Base-by-base conservation (phyloP, 2,329 filamentous ascomycete genomes). In the Trichoderma sp. region DNA sequence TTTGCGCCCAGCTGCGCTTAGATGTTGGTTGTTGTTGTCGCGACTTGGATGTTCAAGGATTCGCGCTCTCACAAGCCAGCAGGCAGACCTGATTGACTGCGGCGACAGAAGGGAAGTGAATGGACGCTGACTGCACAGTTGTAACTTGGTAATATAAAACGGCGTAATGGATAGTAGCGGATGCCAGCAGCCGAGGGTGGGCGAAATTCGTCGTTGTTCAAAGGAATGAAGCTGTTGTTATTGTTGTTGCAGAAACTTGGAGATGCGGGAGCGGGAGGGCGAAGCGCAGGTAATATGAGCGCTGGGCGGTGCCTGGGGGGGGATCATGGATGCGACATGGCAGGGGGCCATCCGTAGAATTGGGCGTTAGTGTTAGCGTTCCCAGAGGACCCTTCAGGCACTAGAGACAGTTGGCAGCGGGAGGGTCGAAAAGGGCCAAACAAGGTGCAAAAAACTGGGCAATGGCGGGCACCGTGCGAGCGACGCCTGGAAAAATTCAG, bases 301-400 rank as follows among this genome's bases (percentile, higher is more conserved):
- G 61, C 61, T 64, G 69, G 53, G 64, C 51, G 64, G 56, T 57
- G 47, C 61, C 56, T 43, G 53, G 69, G 60, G 68, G 68, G 68
- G 51, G 24, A 39, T 39, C 36, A 39, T 18, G 36, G 39, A 32
- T 60, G 34, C 47, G 34, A 58, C 26, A 51, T 58, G 47, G 61
- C 51, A 68, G 57, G 70, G 62, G 56, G 32, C 30, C 14, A n/a
- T 30, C 28, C 34, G 39, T 26, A 56, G 28, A 63, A 39, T 56
- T 56, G 34, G 28, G 69, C 28, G 69, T n/a, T 39, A 28, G 34
- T 18, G 30, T 30, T 30, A 36, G 60, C 30, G 61, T 58, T 70
- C 53, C n/a, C 18, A 34, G 57, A 53, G 43, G 70, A 72, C 70
- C 64, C 70, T 72, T 68, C 58, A 68, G 70, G 61, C 69, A 58